Conservation (phyloP, 305 asterid species). For the Ilex paraguariensis region DNA sequence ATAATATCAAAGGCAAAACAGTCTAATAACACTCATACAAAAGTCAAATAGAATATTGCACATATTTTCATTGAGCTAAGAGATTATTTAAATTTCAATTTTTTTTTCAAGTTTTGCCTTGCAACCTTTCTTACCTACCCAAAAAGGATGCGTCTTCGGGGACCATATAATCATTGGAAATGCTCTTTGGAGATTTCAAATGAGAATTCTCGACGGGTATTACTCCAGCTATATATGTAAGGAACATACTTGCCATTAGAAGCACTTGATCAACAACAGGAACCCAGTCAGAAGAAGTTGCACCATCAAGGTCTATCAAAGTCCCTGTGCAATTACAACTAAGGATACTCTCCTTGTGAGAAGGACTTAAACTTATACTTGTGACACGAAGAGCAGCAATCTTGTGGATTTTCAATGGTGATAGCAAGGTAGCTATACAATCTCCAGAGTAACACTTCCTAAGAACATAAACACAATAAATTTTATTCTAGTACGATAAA, state of each 20-base stretch:
- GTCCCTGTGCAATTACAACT: slow-evolving; percentile 54
- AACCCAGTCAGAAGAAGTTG: slow-evolving; percentile 55
- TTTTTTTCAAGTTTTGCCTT: slow-evolving; percentile 15
- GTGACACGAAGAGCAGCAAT: slow-evolving; percentile 26
- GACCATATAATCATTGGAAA: slow-evolving; percentile 32
- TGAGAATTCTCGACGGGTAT: slow-evolving; percentile 42
- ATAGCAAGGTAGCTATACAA: slow-evolving; percentile 24
- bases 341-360: slow-evolving; percentile 24
- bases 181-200: slow-evolving; percentile 26
- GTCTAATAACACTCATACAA: too few species aligned
- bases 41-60: too few species aligned
- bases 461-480: slow-evolving; percentile 1
- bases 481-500: slow-evolving; percentile 2
- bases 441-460: slow-evolving; percentile 27
- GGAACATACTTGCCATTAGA: slow-evolving; percentile 72
- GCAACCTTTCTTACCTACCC: slow-evolving; percentile 96
- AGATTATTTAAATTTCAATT: too few species aligned
- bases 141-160: slow-evolving; percentile 48
- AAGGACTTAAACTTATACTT: slow-evolving; percentile 22
- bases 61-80: too few species aligned
- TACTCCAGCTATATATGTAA: slow-evolving; percentile 81
- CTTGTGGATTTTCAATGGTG: slow-evolving; percentile 30
- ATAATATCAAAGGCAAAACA: too few species aligned
- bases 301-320: slow-evolving; percentile 52
- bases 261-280: slow-evolving; percentile 71